Evolutionary conservation across 2,329 filamentous ascomycete species (phyloP), one percentile per base, ranked within the genome.

Genomic region (Penicillium polonicum): DNA sequence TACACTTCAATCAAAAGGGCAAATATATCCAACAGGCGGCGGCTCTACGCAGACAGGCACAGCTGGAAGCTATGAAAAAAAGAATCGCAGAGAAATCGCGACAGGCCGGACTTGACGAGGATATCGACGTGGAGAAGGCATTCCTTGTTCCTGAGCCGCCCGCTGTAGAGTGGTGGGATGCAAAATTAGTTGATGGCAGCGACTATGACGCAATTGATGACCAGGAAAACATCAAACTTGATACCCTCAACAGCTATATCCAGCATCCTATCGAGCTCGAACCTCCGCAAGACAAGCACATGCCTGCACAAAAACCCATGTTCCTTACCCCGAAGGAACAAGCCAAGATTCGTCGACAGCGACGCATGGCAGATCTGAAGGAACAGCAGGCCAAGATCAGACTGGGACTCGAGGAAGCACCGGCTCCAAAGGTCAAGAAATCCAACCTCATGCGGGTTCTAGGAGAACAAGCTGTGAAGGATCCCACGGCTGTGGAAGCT

Each of bases 21-120:
- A 97, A 97, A 82, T 97, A 96, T 70, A 96, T 97, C 59, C 88
- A 92, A 63, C 93, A 97, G 76, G 94, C 90, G 8, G 93, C 91
- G 72, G 92, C 92, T 56, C 79, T 97, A 52, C 88, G 94, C 61
- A 85, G 91, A 59, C 92, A 97, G 76, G 91, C 89, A 42, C 88
- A 89, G 50, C 81, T 99, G 29, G 95, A 99, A 79, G 88, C 88
- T 61, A 93, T 99, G 87, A 97, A 97, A 77, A 92, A 89, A 79
- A 85, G 89, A 55, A 95, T 99, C 65, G 93, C 93, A 1, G 89
- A 89, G 65, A 88, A 91, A 66, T 89, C 92, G 12, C 85, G 92
- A 58, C 93, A 92, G 72, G 91, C 89, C n/a, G 92, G 92, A 46
- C 90, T 97, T 61, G 93, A 97, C 68, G 93, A 97, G 72, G 93